Evolutionary conservation across 2,329 filamentous ascomycete species (phyloP), one percentile per base, ranked within the genome.

Genomic region (Microdochium nivale): DNA sequence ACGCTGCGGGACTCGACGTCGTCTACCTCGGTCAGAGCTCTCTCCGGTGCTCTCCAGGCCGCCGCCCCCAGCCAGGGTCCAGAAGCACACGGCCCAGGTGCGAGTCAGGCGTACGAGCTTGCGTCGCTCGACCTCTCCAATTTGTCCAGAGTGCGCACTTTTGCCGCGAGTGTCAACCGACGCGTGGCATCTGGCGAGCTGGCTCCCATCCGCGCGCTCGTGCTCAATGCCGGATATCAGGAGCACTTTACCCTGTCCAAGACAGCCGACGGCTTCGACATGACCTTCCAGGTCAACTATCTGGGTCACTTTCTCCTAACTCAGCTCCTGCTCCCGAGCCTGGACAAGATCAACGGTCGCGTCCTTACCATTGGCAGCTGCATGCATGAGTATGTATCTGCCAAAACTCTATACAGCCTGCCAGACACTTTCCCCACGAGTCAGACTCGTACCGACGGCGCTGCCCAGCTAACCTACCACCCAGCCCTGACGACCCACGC

Each of bases 251-350:
- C 52, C 3, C 62, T 65, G 44, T 57, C 55, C 10, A 64, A 62
- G 48, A 65, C 62, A 11, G 53, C 59, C 2, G 65, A 69, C 47
- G 65, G 65, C 9, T 64, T 64, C 37, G 66, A 68, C 40, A 60
- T 59, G 52, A 60, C 60, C 4, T 69, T 67, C 49, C 57, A 60
- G 47, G 54, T 55, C 25, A 66, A 62, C 52, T 68, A 66, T 53
- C 60, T 69, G 7, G 57, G 58, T 1, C 63, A 67, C 44, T 68
- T 62, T 54, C 60, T 68, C 25, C 54, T 69, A 19, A 61, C 61
- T 2, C 35, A 68, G 16, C 51, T 68, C 23, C 53, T 68, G 11
- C 56, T 69, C 19, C 55, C 61, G 52, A 67, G 65, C 43, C 61
- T 68, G 59, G 65, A 68, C 56, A 59, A 56, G 49, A 54, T 63